Evolutionary conservation across 805 yeast genomes (phyloP).

Genomic region (Geotrichum ghanense): DNA sequence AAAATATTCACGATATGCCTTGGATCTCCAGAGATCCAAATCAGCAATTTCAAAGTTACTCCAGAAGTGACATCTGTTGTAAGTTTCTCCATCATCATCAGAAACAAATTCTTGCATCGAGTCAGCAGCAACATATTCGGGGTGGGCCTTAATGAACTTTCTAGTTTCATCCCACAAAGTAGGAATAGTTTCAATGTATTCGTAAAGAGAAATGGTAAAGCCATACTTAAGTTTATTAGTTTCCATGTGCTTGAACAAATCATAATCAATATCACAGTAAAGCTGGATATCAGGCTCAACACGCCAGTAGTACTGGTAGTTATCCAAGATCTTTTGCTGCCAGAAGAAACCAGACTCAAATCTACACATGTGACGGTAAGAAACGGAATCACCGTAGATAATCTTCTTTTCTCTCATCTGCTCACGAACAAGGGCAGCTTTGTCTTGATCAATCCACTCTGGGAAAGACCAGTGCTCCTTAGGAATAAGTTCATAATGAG

Average conservation of each 20-base stretch:
- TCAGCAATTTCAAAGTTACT: slow-evolving; percentile 60
- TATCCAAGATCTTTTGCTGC: slow-evolving; percentile 51
- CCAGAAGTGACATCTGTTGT: slow-evolving; percentile 85
- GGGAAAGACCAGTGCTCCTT: slow-evolving; percentile 83
- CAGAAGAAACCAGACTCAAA: slow-evolving; percentile 78
- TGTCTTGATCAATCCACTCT: slow-evolving; percentile 58
- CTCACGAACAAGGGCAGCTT: slow-evolving; percentile 53
- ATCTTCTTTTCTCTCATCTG: slow-evolving; percentile 42
- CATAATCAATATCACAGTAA: slow-evolving; percentile 69
- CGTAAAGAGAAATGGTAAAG: slow-evolving; percentile 63
- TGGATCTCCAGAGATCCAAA: slow-evolving; percentile 45
- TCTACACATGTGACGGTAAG: slow-evolving; percentile 87
- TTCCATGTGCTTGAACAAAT: slow-evolving; percentile 70
- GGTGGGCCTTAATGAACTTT: slow-evolving; percentile 48
- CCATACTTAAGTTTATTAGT: slow-evolving; percentile 65
- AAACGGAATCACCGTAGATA: slow-evolving; percentile 63
- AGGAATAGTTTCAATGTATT: slow-evolving; percentile 57
- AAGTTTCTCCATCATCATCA: slow-evolving; percentile 55
- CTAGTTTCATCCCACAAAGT: slow-evolving; percentile 68
- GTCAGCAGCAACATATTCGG: slow-evolving; percentile 46
- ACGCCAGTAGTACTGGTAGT: slow-evolving; percentile 86
- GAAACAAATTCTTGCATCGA: slow-evolving; percentile 63
- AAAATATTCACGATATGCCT: slow-evolving; percentile 43
- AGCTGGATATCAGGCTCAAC: slow-evolving; percentile 75
- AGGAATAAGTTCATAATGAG: slow-evolving; percentile 64